Evolutionary conservation across 306 rosid species (phyloP), one percentile per base, ranked within the genome.

Genomic region (Prunus armeniaca): DNA sequence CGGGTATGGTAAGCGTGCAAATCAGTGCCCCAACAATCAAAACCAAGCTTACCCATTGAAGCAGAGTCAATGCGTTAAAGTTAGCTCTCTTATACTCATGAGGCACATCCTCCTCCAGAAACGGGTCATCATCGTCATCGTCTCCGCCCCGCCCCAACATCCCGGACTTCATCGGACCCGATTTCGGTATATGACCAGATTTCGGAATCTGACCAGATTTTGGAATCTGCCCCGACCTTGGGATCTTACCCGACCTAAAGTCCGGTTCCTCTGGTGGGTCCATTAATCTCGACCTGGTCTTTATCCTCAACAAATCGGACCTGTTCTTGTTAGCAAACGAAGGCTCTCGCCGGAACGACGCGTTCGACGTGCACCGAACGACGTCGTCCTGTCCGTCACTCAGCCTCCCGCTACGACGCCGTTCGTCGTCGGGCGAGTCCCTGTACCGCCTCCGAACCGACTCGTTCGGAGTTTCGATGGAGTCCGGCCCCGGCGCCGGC

Each of bases 61-160:
- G 77, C n/a, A 94, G 22, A 60, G 84, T 78, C 80, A 80, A 69
- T 0, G 79, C 32, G 51, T 79, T 80, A n/a, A 90, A 80, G 1
- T 86, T 80, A 0, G 76, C 51, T 51, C 66, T 76, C 78, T 64
- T 91, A 67, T 27, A 91, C 58, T 86, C 86, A 27, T 86, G 82
- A 0, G 98, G 98, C 62, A 88, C 28, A 34, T 93, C 98, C 25
- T 93, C 97, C 6, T 88, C 96, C 67, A 43, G 11, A 79, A 95
- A 95, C 24, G 98, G 96, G 45, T 94, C 98, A 0, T 90, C 91
- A 0, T 87, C 97, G 0, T 92, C 98, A 0, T 92, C 97, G 0
- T 90, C 66, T 52, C 58, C 55, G 55, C 10, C 63, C 70, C 46
- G 82, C 8, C 88, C 88, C 12, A 86, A 1, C 41, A 86, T 5